Percentiles rank a stretch among this genome's conserved stretches.
These are phyloP conservation scores for Saccharomycopsis vini DNA, from an alignment of 805 yeast species.

Conservation along the genomic window DNA sequence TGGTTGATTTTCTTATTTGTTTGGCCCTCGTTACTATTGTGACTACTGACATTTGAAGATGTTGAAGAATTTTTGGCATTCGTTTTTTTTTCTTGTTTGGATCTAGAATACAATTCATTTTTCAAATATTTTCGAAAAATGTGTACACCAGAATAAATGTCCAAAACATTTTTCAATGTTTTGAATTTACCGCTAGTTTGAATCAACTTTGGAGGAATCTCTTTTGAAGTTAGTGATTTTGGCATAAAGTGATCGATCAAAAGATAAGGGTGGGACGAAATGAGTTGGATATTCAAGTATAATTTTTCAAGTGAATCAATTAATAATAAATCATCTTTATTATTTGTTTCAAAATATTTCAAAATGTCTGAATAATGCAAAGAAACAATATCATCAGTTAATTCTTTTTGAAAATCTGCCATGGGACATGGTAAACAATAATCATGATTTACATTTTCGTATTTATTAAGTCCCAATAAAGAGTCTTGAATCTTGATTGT, in stretches of 20 bases:
- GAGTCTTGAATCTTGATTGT: constrained; percentile 48
- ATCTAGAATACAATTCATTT: constrained; percentile 3
- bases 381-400: constrained; percentile 86
- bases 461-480: constrained; percentile 23
- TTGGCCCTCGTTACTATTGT: not conserved
- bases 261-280: constrained; percentile 83
- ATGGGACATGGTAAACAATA: constrained; percentile 76
- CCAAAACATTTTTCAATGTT: constrained; percentile 55
- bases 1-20: constrained; percentile 13
- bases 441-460: constrained; percentile 37
- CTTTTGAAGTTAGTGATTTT: constrained; percentile 60
- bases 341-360: constrained; percentile 63
- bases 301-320: constrained; percentile 71
- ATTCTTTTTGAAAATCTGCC: constrained; percentile 77
- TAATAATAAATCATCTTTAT: constrained; percentile 44
- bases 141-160: constrained; percentile 34
- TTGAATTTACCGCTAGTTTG: constrained; percentile 81
- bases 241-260: constrained; percentile 83
- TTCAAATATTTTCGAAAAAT: constrained; percentile 22
- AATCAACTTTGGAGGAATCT: constrained; percentile 58
- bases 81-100: no score
- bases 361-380: constrained; percentile 86
- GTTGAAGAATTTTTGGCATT: not conserved
- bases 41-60: not conserved
- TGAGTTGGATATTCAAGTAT: constrained; percentile 65